phyloP scores from a whole-genome alignment of 2,329 filamentous ascomycete species.

The Sordariomycetes sp. region DNA sequence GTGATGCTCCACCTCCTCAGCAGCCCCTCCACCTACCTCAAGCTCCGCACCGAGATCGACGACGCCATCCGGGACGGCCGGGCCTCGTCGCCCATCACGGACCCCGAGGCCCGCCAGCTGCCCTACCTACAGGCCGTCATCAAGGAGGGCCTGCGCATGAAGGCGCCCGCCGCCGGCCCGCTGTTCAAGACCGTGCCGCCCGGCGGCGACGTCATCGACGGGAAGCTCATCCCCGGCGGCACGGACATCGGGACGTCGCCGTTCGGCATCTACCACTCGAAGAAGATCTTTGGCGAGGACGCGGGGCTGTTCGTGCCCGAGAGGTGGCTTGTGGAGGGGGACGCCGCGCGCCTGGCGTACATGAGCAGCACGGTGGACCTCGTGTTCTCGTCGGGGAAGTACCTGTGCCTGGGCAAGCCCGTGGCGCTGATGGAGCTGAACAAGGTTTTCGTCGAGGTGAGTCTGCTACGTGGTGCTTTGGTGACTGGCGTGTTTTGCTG shows the following conservation, averaged over 20 bases:
- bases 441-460: conserved; percentile 30
- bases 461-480: background rate
- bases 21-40: conserved; percentile 31
- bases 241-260: conserved; percentile 31
- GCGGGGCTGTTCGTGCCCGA: conserved; percentile 33
- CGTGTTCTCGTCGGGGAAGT: conserved; percentile 30
- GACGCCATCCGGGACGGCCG: conserved; percentile 11
- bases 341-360: conserved; percentile 16
- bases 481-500: background rate
- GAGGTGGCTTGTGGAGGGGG: conserved; percentile 29
- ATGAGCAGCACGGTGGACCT: conserved; percentile 29
- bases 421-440: conserved; percentile 32
- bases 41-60: conserved; percentile 38
- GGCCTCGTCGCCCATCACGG: conserved; percentile 17
- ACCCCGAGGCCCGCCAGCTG: conserved; percentile 25
- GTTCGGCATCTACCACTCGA: conserved; percentile 25
- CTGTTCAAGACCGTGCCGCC: conserved; percentile 22
- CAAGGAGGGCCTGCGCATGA: conserved; percentile 35
- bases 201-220: conserved; percentile 25
- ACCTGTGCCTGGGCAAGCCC: conserved; percentile 32
- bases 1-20: conserved; percentile 40
- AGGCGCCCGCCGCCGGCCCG: conserved; percentile 28
- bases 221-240: conserved; percentile 31
- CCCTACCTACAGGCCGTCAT: conserved; percentile 39
- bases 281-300: conserved; percentile 26